Evolutionary conservation across 2,329 filamentous ascomycete genomes (phyloP).

Genomic region (Tolypocladium inflatum): DNA sequence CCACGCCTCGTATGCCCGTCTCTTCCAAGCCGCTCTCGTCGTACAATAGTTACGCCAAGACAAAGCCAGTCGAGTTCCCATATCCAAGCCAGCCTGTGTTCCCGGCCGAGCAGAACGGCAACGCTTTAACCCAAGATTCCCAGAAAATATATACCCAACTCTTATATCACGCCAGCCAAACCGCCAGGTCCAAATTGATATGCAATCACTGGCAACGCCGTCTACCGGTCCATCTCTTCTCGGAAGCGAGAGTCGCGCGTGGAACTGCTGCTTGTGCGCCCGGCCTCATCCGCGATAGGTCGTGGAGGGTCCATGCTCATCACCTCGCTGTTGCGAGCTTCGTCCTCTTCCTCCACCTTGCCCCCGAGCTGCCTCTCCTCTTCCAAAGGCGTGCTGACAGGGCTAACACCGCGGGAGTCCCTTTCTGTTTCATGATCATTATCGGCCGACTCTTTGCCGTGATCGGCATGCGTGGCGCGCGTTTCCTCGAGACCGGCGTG

Average conservation of each 20-base stretch:
- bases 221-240: slow-evolving; percentile 38
- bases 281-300: slow-evolving; percentile 21
- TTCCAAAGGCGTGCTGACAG: slow-evolving; percentile 25
- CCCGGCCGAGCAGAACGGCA: too few relatives aligned
- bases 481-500: background rate
- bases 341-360: slow-evolving; percentile 7
- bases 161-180: background rate
- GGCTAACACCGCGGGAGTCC: slow-evolving; percentile 27
- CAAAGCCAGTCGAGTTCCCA: background rate
- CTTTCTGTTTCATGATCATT: slow-evolving; percentile 6
- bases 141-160: background rate
- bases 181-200: background rate
- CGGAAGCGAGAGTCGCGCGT: slow-evolving; percentile 48
- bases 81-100: background rate
- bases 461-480: background rate
- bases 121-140: too few relatives aligned
- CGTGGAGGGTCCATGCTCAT: slow-evolving; percentile 26
- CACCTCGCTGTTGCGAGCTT: slow-evolving; percentile 1
- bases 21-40: background rate
- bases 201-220: background rate
- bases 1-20: background rate
- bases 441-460: slow-evolving; percentile 10
- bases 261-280: slow-evolving; percentile 38
- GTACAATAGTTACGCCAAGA: background rate
- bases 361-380: slow-evolving; percentile 31